These are phyloP conservation scores for Penicillium samsonianum DNA, from an alignment of 495 filamentous ascomycete species.

Conservation along the genomic window DNA sequence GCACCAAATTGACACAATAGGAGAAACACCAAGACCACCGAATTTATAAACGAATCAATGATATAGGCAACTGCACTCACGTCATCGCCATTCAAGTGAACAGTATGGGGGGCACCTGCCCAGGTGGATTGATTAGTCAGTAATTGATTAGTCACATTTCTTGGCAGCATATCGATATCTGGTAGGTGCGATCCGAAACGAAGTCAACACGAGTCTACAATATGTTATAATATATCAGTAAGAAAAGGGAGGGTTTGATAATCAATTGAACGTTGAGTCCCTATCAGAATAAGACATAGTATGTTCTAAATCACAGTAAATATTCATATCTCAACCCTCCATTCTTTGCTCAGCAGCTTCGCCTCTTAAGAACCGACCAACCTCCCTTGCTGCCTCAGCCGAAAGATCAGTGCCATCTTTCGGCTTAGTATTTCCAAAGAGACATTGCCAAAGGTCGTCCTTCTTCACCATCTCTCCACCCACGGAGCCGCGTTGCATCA, in stretches of 20 bases:
- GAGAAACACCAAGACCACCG: background rate
- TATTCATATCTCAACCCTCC: conserved; percentile 3
- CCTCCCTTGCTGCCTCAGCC: conserved; percentile 39
- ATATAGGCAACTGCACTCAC: conserved; percentile 28
- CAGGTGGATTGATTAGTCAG: conserved; percentile 15
- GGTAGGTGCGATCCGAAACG: background rate
- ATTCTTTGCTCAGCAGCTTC: conserved; percentile 49
- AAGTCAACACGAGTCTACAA: background rate
- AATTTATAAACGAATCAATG: background rate
- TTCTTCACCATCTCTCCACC: conserved; percentile 81
- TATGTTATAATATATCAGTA: background rate
- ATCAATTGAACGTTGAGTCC: background rate
- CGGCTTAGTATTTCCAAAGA: conserved; percentile 61
- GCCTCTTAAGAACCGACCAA: conserved; percentile 47
- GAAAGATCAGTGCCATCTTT: conserved; percentile 23
- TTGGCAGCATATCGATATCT: background rate
- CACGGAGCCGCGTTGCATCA: conserved; percentile 67
- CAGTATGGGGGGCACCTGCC: conserved; percentile 17
- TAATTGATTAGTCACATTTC: background rate
- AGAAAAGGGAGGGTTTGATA: background rate
- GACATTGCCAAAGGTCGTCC: conserved; percentile 84
- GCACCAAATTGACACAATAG: conserved; percentile 7
- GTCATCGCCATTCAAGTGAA: conserved; percentile 21
- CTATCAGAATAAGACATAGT: background rate
- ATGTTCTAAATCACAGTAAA: background rate